Conservation (phyloP, 495 filamentous ascomycete species). For the Aspergillus kassunensis region DNA sequence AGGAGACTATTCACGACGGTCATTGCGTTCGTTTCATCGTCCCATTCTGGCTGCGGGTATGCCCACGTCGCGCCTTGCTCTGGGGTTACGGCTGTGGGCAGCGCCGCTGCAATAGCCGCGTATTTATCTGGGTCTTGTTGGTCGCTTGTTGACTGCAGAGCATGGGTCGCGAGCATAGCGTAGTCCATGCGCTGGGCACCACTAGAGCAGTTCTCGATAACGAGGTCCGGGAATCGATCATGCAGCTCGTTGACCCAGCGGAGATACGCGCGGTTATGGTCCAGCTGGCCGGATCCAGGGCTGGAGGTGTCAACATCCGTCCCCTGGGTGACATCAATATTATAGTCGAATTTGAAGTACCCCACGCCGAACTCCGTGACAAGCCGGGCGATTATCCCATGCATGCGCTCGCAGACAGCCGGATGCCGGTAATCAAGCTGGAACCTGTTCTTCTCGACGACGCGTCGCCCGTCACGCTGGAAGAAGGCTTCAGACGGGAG, state of each 20-base stretch:
- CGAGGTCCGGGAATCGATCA: slow-evolving; percentile 13
- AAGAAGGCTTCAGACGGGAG: slow-evolving; percentile 22
- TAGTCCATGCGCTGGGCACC: slow-evolving; percentile 24
- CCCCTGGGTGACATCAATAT: slow-evolving; percentile 22
- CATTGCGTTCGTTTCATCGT: slow-evolving; percentile 21
- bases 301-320: slow-evolving; percentile 17
- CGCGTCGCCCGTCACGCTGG: slow-evolving; percentile 14
- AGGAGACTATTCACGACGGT: slow-evolving; percentile 23
- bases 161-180: slow-evolving; percentile 16
- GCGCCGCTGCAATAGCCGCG: slow-evolving; percentile 20
- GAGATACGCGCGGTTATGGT: slow-evolving; percentile 19
- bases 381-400: slow-evolving; percentile 11
- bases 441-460: slow-evolving; percentile 19
- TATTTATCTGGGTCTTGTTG: slow-evolving; percentile 21
- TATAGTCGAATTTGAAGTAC: slow-evolving; percentile 29
- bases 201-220: slow-evolving; percentile 21
- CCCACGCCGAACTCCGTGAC: slow-evolving; percentile 17
- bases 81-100: slow-evolving; percentile 22
- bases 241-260: slow-evolving; percentile 13
- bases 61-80: slow-evolving; percentile 25
- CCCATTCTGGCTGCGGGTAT: slow-evolving; percentile 23
- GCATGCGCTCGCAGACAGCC: slow-evolving; percentile 13
- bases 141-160: slow-evolving; percentile 21
- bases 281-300: slow-evolving; percentile 16
- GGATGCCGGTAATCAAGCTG: slow-evolving; percentile 19